Evolutionary conservation across 2,329 filamentous ascomycete species (phyloP), one percentile per base, ranked within the genome.

Genomic region (Malbranchea zuffiana): DNA sequence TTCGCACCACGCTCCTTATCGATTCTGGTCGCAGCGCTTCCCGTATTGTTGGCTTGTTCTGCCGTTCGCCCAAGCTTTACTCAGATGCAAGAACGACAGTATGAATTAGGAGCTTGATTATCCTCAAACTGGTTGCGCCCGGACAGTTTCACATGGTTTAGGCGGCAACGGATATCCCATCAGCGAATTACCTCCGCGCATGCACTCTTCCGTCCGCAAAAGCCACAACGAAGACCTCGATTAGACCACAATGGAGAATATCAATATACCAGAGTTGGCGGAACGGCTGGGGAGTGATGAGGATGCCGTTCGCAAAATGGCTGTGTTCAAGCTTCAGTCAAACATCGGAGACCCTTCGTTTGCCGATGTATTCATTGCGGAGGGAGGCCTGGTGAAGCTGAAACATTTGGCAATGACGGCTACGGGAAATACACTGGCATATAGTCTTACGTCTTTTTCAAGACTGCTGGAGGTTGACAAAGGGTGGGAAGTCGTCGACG

Each of bases 231-330:
- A 25, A 25, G 12, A 18, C 12, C 13, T 11, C 13, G 23, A 8
- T 3, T 11, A 10, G 4, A 31, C 28, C 25, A 35, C 32, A 43
- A 74, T 74, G 71, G 71, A 74, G 40, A 68, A 59, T 51, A 59
- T 69, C 52, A 69, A 70, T 52, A 62, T 76, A 43, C 59, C 69
- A 32, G 71, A 75, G 47, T 61, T 78, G 47, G 70, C 78, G 42
- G 65, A 69, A 44, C 68, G 72, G 35, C 62, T 80, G 41, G 66
- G 69, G 29, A 73, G 71, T 48, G 70, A 75, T 39, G 74, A 94
- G 63, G 90, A 98, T 69, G 87, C 84, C 39, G 80, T 84, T 49
- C 84, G 87, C 54, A 98, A 98, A 63, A 95, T 96, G 84, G 90
- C 90, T 43, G 90, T 92, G 43, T 98, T 98, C 74, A 95, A 95